phyloP scores from a whole-genome alignment of 352 stramenopile genomes.

The Pythium coloratum region DNA sequence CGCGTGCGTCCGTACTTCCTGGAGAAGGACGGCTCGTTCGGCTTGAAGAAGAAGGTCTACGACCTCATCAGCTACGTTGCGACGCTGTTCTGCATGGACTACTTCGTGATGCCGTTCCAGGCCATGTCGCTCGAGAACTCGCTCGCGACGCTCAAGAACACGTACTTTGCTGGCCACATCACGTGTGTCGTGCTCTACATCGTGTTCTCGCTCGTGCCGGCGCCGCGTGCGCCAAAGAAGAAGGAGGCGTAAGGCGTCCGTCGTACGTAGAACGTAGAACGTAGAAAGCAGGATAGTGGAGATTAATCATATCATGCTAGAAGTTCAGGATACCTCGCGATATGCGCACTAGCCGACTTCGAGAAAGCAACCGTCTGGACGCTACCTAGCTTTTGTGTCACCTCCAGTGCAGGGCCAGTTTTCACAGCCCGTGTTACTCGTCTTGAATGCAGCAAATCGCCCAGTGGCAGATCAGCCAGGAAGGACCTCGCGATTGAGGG shows the following conservation, averaged over 20 bases:
- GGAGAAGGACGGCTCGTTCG: conserved; percentile 47
- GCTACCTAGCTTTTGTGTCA: no score
- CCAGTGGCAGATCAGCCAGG: no score
- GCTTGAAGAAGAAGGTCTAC: conserved; percentile 54
- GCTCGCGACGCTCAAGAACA: conserved; percentile 60
- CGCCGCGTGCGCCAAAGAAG: conserved; percentile 59
- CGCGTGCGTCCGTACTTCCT: conserved; percentile 70
- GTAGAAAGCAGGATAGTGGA: no score
- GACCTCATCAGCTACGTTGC: conserved; percentile 24
- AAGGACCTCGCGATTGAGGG: no score
- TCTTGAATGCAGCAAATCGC: no score
- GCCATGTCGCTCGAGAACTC: conserved; percentile 73
- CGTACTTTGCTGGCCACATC: conserved; percentile 72
- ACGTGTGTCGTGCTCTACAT: conserved; percentile 62
- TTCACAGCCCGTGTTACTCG: no score
- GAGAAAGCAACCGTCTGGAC: no score
- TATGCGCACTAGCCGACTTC: no score
- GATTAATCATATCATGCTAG: no score
- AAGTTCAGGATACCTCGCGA: no score
- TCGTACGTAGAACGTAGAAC: no score
- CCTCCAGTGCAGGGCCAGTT: no score
- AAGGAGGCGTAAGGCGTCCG: conserved; percentile 28
- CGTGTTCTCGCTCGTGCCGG: conserved; percentile 63
- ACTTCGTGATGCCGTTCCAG: conserved; percentile 58
- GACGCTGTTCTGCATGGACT: conserved; percentile 59